Evolutionary conservation across 2,329 filamentous ascomycete species (phyloP), one percentile per base, ranked within the genome.

Genomic region (Teratosphaeria nubilosa): DNA sequence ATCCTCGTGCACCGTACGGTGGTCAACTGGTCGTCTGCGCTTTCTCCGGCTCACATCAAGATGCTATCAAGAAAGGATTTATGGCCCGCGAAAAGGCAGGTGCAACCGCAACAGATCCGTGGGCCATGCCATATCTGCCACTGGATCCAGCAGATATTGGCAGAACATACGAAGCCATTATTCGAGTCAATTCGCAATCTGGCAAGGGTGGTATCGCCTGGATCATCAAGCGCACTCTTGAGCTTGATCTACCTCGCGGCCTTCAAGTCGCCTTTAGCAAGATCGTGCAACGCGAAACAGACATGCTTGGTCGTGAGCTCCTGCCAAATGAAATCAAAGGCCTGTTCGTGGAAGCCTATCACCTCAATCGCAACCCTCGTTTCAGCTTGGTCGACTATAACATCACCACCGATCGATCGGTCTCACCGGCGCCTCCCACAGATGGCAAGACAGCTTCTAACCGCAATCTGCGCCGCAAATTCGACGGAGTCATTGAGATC

Each of bases 111-210:
- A 84, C 92, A 58, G 83, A 86, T 68, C 78, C 76, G 48, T 97
- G 92, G 92, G 78, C 88, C 66, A 81, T 96, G 45, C 92, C 92
- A 0, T 97, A 97, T 71, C 86, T 97, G 54, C 92, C 92, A 13
- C 82, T 97, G 67, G 92, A 97, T 69, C 92, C 92, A 5, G 82
- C 88, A 69, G 92, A 97, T 69, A 96, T 97, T 63, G 92, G 92
- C 55, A 86, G 92, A 59, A 96, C 86, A n/a, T 97, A 97, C 82
- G 91, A 97, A 76, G 92, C 92, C 59, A 88, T 97, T 70, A 97
- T 97, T 71, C 88, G 92, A 60, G 92, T 97, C 82, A 99, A 97
- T 79, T 95, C 90, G 20, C 92, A 97, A 73, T 90, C 85, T 67
- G 92, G 92, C 64, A 97, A 99, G 78, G 92, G 92, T 61, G 94